Evolutionary conservation across 208 protist species (phyloP).

Genomic region (Leishmania braziliensis): DNA sequence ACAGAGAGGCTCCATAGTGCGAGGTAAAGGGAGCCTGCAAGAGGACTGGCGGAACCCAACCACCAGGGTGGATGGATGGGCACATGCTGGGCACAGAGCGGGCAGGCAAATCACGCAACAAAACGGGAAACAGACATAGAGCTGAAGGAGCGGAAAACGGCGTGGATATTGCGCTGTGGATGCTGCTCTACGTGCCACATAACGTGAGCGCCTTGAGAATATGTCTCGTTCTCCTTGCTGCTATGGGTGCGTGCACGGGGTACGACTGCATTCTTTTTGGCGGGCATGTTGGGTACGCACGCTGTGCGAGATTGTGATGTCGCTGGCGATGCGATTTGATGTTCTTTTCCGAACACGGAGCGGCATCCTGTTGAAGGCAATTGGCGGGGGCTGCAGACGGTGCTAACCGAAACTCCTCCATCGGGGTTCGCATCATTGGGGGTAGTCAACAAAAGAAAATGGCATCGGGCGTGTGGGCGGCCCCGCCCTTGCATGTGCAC

Average conservation of each 20-base stretch:
- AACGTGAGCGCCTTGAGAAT: background rate
- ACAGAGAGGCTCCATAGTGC: background rate
- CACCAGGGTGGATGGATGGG: background rate
- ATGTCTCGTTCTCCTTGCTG: background rate
- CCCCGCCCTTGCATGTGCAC: slow-evolving; percentile 34
- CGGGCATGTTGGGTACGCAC: background rate
- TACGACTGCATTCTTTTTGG: background rate
- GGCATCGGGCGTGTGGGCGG: slow-evolving; percentile 32
- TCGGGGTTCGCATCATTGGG: slow-evolving; percentile 13
- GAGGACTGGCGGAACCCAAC: background rate
- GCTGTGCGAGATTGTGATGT: slow-evolving; percentile 32
- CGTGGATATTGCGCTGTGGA: background rate
- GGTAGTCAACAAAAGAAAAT: slow-evolving; percentile 37
- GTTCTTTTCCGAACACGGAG: slow-evolving; percentile 15
- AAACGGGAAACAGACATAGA: background rate
- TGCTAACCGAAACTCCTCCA: slow-evolving; percentile 34
- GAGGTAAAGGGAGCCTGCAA: background rate
- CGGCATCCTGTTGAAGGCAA: slow-evolving; percentile 41
- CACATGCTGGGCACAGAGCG: background rate
- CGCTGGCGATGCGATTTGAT: slow-evolving; percentile 75
- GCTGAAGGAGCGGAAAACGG: background rate
- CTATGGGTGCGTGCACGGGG: background rate
- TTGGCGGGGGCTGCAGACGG: slow-evolving; percentile 43
- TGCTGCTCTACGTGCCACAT: background rate
- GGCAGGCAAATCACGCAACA: background rate